Percentiles rank a stretch among this genome's conserved stretches.
These are phyloP conservation scores for Dactylorhiza incarnata DNA, from an alignment of 106 monocot species.

Conservation along the genomic window DNA sequence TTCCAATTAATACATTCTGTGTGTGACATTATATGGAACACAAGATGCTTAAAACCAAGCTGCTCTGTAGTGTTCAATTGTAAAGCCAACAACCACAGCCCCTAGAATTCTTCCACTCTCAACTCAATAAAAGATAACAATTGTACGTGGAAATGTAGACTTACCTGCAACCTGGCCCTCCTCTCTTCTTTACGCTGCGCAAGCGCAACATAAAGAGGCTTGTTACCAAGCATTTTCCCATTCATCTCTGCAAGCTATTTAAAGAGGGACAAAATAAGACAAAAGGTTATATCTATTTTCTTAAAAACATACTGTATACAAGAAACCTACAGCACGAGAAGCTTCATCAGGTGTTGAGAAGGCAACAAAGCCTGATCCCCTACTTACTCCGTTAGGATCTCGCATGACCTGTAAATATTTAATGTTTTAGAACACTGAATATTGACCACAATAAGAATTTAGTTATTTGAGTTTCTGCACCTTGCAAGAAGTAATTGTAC, in stretches of 20 bases:
- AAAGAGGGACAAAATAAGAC: not conserved
- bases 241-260: conserved; percentile 58
- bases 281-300: not conserved
- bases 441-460: not conserved
- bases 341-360: conserved; percentile 65
- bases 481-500: conserved; percentile 27
- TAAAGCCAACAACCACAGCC: not conserved
- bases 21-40: no score
- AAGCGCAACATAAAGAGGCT: conserved; percentile 70
- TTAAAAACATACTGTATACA: not conserved
- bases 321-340: conserved; percentile 52
- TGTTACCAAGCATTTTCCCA: conserved; percentile 65
- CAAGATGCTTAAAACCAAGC: not conserved
- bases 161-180: conserved; percentile 64
- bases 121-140: not conserved
- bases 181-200: conserved; percentile 82
- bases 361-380: conserved; percentile 64
- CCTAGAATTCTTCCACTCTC: not conserved
- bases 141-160: no score
- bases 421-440: not conserved
- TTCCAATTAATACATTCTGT: no score
- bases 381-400: conserved; percentile 62
- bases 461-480: conserved; percentile 7
- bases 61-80: not conserved
- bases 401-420: conserved; percentile 44